Base-by-base conservation (phyloP, 1,284 basidiomycete genomes). In the Sanguinoderma infundibulare region DNA sequence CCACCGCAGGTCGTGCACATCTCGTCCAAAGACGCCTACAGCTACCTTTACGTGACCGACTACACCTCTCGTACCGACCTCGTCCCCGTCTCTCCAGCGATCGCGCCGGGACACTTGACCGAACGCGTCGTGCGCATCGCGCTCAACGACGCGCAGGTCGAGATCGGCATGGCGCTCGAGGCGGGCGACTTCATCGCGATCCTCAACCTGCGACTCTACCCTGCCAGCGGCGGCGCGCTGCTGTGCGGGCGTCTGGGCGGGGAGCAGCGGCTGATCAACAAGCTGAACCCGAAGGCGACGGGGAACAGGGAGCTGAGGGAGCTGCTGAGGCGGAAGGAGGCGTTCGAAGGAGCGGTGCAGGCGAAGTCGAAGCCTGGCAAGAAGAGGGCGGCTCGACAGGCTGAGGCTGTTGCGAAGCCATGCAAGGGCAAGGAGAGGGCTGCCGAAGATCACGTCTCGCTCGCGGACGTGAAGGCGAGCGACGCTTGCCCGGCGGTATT, bases 31-130 rank as follows among this genome's bases (percentile, higher is more conserved):
- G 68, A 73, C 24, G 74, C 74, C 24, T 69, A 70, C 49, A 74
- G 77, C 0, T 79, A 70, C 55, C 70, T 89, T 32, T 87, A 82
- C 67, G 83, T 88, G 24, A 90, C 89, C 8, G 90, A 92, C 70
- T 91, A 90, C 68, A 88, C 87, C 1, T 69, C 75, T 6, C 81
- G 87, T 57, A 63, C 76, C 7, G 74, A 82, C 53, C 75, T 89
- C 30, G 68, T 75, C 4, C 63, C 72, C 15, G 64, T 72, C 12
- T 59, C 67, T 12, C 67, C 72, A 17, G 65, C 71, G 5, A 57
- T 66, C 22, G 61, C 58, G 2, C 53, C 65, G 2, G 35, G 52
- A 0, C 61, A 64, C 2, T 76, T 87, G 7, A 73, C 80, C 39
- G 79, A 81, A n/a, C 75, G 75, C n/a, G 76, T 90, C 36, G 70